These are phyloP conservation scores for Quercus engelmannii DNA, from an alignment of 306 rosid genomes.

Conservation along the genomic window DNA sequence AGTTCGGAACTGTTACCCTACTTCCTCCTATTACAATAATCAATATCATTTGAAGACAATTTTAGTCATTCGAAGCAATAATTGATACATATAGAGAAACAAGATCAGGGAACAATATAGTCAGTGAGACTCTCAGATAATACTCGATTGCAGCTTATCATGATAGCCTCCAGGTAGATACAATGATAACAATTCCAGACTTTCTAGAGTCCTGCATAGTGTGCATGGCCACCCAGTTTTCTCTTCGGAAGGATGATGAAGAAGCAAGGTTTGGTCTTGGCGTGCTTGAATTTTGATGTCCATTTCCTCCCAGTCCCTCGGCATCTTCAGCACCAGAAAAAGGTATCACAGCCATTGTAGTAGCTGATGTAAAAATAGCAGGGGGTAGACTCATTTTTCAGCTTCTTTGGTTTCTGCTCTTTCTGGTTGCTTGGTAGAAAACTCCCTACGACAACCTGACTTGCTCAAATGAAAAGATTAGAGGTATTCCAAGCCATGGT, in stretches of 20 bases:
- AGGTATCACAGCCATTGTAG: constrained; percentile 31
- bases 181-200: constrained; percentile 65
- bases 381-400: constrained; percentile 34
- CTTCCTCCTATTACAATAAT: constrained; percentile 20
- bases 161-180: constrained; percentile 66
- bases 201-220: constrained; percentile 57
- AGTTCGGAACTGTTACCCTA: constrained; percentile 34
- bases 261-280: constrained; percentile 38
- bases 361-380: constrained; percentile 19
- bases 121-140: constrained; percentile 31
- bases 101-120: constrained; percentile 29
- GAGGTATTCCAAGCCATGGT: constrained; percentile 13
- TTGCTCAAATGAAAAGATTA: background rate
- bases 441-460: constrained; percentile 82
- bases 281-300: constrained; percentile 41
- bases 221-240: constrained; percentile 73
- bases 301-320: constrained; percentile 46
- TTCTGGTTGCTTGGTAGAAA: constrained; percentile 61
- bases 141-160: background rate
- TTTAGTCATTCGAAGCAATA: constrained; percentile 31
- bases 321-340: constrained; percentile 46
- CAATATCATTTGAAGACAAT: constrained; percentile 20
- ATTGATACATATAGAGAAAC: constrained; percentile 14
- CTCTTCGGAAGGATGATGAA: constrained; percentile 54
- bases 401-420: constrained; percentile 61